phyloP scores from a whole-genome alignment of 2,329 filamentous ascomycete species.

The Bisporella sp. region DNA sequence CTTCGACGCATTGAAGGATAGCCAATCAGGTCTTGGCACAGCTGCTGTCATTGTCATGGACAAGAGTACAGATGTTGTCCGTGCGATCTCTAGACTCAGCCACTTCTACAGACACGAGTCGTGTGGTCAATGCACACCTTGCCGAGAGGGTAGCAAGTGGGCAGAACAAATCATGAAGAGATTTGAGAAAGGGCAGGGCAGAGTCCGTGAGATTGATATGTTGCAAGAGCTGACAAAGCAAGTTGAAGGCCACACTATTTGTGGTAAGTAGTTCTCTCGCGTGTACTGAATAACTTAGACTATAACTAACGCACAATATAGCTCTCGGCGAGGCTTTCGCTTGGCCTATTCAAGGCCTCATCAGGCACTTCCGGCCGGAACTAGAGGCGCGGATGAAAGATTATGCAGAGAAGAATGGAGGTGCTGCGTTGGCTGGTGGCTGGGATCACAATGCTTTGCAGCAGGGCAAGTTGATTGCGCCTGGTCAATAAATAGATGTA shows the following conservation, averaged over 20 bases:
- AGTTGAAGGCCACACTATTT: constrained; percentile 98
- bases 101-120: constrained; percentile 99
- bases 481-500: constrained; percentile 67
- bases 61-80: constrained; percentile 92
- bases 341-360: constrained; percentile 96
- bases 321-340: constrained; percentile 95
- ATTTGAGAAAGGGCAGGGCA: constrained; percentile 85
- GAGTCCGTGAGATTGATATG: constrained; percentile 96
- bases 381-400: constrained; percentile 85
- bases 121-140: constrained; percentile 98
- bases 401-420: constrained; percentile 66
- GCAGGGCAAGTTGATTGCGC: constrained; percentile 79
- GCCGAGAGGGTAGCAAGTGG: constrained; percentile 98
- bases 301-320: constrained; percentile 27
- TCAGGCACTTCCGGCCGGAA: constrained; percentile 96
- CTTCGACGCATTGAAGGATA: constrained; percentile 97
- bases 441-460: constrained; percentile 70
- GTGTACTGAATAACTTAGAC: background rate
- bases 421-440: constrained; percentile 74
- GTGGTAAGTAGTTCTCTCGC: constrained; percentile 52
- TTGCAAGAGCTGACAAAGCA: constrained; percentile 98
- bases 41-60: constrained; percentile 99
- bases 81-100: constrained; percentile 84
- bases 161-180: constrained; percentile 98
- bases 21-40: constrained; percentile 92